Conservation (phyloP, 1,284 basidiomycete genomes). For the Sanghuangporus baumii region DNA sequence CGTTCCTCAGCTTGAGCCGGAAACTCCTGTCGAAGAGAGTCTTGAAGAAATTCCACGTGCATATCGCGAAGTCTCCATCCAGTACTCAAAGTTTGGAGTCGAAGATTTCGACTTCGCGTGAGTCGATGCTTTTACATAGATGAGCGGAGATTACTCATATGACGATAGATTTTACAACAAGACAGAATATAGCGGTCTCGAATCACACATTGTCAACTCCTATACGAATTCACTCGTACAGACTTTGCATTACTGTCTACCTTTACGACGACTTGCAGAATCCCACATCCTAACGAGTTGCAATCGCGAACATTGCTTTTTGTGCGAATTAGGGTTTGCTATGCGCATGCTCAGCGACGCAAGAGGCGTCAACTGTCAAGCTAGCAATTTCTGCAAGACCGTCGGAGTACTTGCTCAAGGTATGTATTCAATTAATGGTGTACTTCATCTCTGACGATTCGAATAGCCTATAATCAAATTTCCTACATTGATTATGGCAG, state of each 20-base stretch:
- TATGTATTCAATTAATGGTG: constrained; percentile 26
- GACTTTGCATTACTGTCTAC: constrained; percentile 78
- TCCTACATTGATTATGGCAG: constrained; percentile 89
- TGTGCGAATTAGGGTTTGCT: constrained; percentile 95
- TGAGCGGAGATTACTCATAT: background rate
- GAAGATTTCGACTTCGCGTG: constrained; percentile 99
- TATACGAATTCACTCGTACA: constrained; percentile 95
- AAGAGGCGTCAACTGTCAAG: constrained; percentile 90
- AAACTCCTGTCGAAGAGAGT: constrained; percentile 41
- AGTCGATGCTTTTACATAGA: constrained; percentile 19
- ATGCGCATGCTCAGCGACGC: constrained; percentile 96
- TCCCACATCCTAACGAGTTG: constrained; percentile 90
- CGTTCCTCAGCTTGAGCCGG: constrained; percentile 38
- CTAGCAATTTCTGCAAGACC: constrained; percentile 94
- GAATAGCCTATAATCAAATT: constrained; percentile 65
- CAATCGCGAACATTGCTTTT: constrained; percentile 82
- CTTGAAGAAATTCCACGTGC: constrained; percentile 70
- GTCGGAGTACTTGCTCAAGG: constrained; percentile 79
- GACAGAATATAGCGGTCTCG: constrained; percentile 87
- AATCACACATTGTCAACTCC: constrained; percentile 96
- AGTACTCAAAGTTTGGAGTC: constrained; percentile 98
- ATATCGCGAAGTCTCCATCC: constrained; percentile 93
- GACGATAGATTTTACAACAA: constrained; percentile 82
- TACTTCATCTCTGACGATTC: constrained; percentile 13
- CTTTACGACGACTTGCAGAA: constrained; percentile 80